These are phyloP conservation scores for Trichoderma sp. DNA, from an alignment of 2,329 filamentous ascomycete genomes.

Conservation along the genomic window DNA sequence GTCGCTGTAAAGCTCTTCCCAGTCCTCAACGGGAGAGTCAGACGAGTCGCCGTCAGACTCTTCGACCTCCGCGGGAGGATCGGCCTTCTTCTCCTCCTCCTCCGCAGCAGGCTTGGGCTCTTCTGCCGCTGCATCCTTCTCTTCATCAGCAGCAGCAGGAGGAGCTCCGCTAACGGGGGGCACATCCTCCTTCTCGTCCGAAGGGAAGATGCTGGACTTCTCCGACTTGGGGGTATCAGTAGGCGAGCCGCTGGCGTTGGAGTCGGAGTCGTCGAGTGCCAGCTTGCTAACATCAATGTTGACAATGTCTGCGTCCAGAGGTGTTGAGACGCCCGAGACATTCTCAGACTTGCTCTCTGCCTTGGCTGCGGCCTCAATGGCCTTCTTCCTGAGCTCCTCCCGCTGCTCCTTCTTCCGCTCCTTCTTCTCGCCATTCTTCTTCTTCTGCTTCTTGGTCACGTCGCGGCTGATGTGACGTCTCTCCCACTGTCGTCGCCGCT, in stretches of 20 bases:
- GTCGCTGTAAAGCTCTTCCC: slow-evolving; percentile 61
- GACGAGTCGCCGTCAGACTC: slow-evolving; percentile 56
- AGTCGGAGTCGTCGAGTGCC: slow-evolving; percentile 34
- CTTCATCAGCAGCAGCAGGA: slow-evolving; percentile 30
- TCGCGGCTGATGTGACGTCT: slow-evolving; percentile 51
- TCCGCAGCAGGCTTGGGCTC: slow-evolving; percentile 18
- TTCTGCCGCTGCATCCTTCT: slow-evolving; percentile 28
- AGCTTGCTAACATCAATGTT: slow-evolving; percentile 31
- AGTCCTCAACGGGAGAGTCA: slow-evolving; percentile 63
- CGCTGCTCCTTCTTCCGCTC: slow-evolving; percentile 38
- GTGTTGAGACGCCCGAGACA: neutral
- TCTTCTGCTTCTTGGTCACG: slow-evolving; percentile 47
- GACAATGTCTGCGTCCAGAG: slow-evolving; percentile 30
- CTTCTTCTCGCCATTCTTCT: slow-evolving; percentile 46
- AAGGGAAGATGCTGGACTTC: slow-evolving; percentile 34
- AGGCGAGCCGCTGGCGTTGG: slow-evolving; percentile 41
- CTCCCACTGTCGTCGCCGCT: slow-evolving; percentile 55
- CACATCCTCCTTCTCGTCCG: slow-evolving; percentile 41
- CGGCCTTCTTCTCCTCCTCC: neutral
- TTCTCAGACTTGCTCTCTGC: slow-evolving; percentile 4
- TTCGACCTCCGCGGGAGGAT: slow-evolving; percentile 21
- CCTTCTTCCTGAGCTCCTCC: slow-evolving; percentile 35
- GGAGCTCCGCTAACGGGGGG: slow-evolving; percentile 37
- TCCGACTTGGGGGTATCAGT: slow-evolving; percentile 41
- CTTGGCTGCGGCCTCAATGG: slow-evolving; percentile 32